Evolutionary conservation across 208 protist species (phyloP).

Genomic region (Leishmania martiniquensis): DNA sequence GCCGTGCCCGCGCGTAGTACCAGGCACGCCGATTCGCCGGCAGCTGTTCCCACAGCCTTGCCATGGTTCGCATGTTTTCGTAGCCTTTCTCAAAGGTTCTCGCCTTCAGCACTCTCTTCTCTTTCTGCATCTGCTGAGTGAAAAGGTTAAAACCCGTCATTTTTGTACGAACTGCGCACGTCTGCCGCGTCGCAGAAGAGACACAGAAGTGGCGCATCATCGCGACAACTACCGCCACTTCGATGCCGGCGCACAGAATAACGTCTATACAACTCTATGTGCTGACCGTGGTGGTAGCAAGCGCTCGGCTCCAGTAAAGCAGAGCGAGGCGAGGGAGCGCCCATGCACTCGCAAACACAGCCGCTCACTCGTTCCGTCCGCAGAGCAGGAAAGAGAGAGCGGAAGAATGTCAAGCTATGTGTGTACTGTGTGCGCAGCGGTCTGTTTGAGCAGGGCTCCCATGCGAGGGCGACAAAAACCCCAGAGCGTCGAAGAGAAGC

Average conservation of each 20-base stretch:
- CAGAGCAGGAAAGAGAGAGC: not conserved
- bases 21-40: constrained; percentile 18
- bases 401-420: not conserved
- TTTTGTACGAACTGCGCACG: constrained; percentile 24
- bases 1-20: constrained; percentile 56
- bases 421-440: not conserved
- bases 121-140: constrained; percentile 37
- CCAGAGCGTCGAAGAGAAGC: not conserved
- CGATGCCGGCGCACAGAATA: not conserved
- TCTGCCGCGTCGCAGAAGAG: constrained; percentile 2
- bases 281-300: not conserved
- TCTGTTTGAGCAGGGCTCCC: not conserved
- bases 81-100: constrained; percentile 37
- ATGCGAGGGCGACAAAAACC: not conserved
- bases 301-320: not conserved
- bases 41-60: constrained; percentile 45
- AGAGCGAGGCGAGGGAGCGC: not conserved
- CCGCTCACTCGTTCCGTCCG: not conserved
- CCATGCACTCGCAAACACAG: constrained; percentile 4
- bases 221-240: not conserved
- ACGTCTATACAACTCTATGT: not conserved
- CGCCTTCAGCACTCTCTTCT: constrained; percentile 34
- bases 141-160: constrained; percentile 79
- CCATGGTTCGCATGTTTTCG: constrained; percentile 51
- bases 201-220: constrained; percentile 31